phyloP scores from a whole-genome alignment of 257 asterid species.

The Solanum infundibuliforme region DNA sequence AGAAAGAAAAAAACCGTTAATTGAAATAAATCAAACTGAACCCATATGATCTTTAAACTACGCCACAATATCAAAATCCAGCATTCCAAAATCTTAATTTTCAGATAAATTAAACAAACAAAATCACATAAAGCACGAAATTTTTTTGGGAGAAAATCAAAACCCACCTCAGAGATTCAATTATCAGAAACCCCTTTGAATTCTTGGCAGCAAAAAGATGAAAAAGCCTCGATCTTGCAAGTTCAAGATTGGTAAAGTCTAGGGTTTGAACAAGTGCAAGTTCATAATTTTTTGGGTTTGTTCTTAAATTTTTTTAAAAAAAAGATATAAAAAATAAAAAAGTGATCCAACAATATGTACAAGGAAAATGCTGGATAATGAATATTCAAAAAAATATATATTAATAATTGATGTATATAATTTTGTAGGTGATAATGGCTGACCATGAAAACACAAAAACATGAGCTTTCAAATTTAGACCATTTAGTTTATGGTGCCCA shows the following conservation, averaged over 20 bases:
- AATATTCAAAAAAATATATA: not conserved
- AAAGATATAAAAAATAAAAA: not conserved
- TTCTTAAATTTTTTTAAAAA: fast-evolving
- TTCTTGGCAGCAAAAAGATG: not conserved
- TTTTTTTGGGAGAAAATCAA: not conserved
- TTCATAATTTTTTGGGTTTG: not conserved
- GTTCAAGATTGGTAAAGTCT: not conserved
- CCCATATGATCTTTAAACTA: not conserved
- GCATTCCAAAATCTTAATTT: not conserved
- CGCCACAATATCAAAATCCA: not conserved
- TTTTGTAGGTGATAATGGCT: not conserved
- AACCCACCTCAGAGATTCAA: not conserved
- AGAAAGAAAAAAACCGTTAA: not conserved
- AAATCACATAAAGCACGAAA: not conserved
- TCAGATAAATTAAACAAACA: not conserved
- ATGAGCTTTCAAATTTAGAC: not conserved
- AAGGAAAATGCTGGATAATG: not conserved
- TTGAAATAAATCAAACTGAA: not conserved
- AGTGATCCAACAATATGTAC: not conserved
- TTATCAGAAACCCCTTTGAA: not conserved
- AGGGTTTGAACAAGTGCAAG: not conserved
- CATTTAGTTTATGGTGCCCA: not conserved
- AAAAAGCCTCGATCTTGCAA: not conserved
- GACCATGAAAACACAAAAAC: not conserved
- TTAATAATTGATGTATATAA: not conserved